These are phyloP conservation scores for Thuja plicata DNA, from an alignment of 83 land plant species.

Conservation along the genomic window DNA sequence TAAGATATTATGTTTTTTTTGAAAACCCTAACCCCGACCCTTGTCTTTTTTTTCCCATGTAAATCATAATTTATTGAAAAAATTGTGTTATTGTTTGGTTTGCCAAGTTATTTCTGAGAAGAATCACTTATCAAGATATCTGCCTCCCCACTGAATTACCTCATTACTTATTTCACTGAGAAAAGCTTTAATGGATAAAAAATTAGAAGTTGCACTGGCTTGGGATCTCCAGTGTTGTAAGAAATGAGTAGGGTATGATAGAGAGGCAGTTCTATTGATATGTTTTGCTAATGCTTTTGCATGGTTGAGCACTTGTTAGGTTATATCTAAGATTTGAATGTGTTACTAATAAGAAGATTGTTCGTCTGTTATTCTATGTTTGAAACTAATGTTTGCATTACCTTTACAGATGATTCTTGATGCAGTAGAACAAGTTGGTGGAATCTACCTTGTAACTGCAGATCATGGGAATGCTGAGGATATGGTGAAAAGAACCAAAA, in stretches of 20 bases:
- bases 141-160: no score
- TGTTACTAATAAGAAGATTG: background rate
- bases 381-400: background rate
- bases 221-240: background rate
- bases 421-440: conserved; percentile 92
- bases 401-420: conserved; percentile 80
- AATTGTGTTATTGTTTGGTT: no score
- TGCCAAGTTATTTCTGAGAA: no score
- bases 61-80: no score
- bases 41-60: no score
- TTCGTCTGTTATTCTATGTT: background rate
- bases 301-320: background rate
- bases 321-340: background rate
- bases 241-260: background rate
- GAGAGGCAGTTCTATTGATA: background rate
- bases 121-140: no score
- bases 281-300: background rate
- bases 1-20: no score
- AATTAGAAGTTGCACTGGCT: background rate
- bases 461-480: conserved; percentile 99
- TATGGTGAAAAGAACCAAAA: conserved; percentile 91
- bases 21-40: no score
- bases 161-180: no score
- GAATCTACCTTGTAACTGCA: conserved; percentile 93
- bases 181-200: background rate